Evolutionary conservation across 2,329 filamentous ascomycete genomes (phyloP).

Genomic region (Paramyrothecium roridum): DNA sequence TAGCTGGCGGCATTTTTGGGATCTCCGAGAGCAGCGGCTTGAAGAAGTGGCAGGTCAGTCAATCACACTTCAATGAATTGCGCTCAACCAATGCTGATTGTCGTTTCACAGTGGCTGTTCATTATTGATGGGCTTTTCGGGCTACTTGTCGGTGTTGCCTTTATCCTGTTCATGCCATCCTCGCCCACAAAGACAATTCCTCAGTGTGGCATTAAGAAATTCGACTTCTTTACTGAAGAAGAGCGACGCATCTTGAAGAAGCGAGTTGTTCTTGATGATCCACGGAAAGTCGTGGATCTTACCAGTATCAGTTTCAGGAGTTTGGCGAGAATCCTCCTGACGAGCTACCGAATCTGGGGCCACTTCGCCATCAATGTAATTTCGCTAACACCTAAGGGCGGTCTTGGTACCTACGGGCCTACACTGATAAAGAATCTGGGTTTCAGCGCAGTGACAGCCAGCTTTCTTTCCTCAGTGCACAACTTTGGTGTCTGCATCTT

Average conservation of each 20-base stretch:
- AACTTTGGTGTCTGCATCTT: conserved; percentile 8
- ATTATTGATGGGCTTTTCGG: conserved; percentile 8
- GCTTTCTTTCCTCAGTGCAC: conserved; percentile 8
- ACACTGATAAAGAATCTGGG: conserved; percentile 12
- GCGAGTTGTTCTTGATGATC: conserved; percentile 7
- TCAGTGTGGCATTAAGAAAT: conserved; percentile 1
- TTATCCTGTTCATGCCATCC: conserved; percentile 4
- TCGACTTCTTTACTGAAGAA: conserved; percentile 6
- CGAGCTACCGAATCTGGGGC: conserved; percentile 6
- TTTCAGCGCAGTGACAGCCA: conserved; percentile 9
- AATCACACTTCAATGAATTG: neutral
- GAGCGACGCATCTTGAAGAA: conserved; percentile 7
- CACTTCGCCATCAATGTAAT: conserved; percentile 10
- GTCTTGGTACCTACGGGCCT: conserved; percentile 8
- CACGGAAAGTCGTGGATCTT: conserved; percentile 5
- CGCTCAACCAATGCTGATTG: neutral
- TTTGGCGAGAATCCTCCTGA: neutral
- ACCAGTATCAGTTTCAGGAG: conserved; percentile 3
- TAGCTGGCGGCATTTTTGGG: conserved; percentile 9
- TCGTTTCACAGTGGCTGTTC: conserved; percentile 7
- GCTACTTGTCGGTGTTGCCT: conserved; percentile 4
- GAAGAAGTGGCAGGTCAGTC: conserved; percentile 4
- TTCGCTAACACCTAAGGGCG: conserved; percentile 9
- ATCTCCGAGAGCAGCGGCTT: conserved; percentile 3
- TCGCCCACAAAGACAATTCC: conserved; percentile 3